Percentiles rank a stretch among this genome's conserved stretches.
phyloP scores from a whole-genome alignment of 768 basidiomycete genomes.

The Termitomyces sp. region DNA sequence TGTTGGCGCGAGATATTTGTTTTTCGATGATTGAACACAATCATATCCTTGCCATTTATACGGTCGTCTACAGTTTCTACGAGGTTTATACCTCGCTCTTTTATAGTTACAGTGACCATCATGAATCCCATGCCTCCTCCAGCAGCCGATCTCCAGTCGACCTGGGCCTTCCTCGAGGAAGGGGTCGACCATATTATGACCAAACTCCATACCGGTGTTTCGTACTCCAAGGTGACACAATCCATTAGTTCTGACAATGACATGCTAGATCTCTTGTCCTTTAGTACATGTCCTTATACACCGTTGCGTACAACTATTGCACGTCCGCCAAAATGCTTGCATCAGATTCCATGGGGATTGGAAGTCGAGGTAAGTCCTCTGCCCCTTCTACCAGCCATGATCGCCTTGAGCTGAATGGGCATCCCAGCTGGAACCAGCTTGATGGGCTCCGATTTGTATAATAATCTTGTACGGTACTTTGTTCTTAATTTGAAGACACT shows the following conservation, averaged over 20 bases:
- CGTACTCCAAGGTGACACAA: conserved; percentile 59
- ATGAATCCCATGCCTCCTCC: conserved; percentile 55
- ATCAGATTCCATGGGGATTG: conserved; percentile 42
- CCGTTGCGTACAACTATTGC: conserved; percentile 97
- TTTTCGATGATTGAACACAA: neutral
- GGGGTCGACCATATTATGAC: conserved; percentile 92
- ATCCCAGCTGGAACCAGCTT: conserved; percentile 79
- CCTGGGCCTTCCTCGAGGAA: conserved; percentile 85
- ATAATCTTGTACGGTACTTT: conserved; percentile 91
- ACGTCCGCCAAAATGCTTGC: conserved; percentile 79
- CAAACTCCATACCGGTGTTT: conserved; percentile 82
- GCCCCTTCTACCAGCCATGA: conserved; percentile 18
- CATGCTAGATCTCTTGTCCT: conserved; percentile 4
- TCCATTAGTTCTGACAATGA: neutral
- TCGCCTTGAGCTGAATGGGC: conserved; percentile 30
- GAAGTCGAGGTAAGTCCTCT: conserved; percentile 60
- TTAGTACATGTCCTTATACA: conserved; percentile 85
- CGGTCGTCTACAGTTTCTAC: neutral
- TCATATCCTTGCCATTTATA: neutral
- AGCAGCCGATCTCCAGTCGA: conserved; percentile 71
- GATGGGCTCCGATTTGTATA: conserved; percentile 97
- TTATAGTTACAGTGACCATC: conserved; percentile 19
- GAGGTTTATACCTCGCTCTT: conserved; percentile 1
- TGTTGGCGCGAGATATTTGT: neutral
- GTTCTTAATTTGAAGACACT: conserved; percentile 71